Percentiles rank a stretch among this genome's conserved stretches.
phyloP scores from a whole-genome alignment of 2,329 filamentous ascomycete genomes.

The Didymella arachidicola region DNA sequence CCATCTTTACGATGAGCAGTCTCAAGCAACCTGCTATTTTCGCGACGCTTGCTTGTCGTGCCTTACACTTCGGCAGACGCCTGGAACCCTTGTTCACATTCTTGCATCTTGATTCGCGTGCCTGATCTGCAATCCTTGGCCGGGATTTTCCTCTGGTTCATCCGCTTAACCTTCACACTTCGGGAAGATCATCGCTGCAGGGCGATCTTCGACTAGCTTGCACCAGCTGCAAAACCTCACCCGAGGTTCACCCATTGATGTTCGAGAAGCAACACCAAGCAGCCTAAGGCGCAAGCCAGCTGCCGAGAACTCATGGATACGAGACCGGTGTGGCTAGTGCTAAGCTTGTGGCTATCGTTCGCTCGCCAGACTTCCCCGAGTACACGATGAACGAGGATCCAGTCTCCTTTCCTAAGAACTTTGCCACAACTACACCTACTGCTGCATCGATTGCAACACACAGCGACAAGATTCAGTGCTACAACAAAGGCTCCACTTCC shows the following conservation, averaged over 20 bases:
- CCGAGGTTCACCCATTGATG: neutral
- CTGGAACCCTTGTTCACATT: too few relatives aligned
- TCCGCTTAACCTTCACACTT: neutral
- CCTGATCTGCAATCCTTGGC: neutral
- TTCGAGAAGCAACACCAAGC: slow-evolving; percentile 1
- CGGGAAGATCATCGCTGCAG: neutral
- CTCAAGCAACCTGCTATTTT: neutral
- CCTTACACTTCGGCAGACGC: neutral
- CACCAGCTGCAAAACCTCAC: neutral
- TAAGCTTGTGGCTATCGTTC: slow-evolving; percentile 1
- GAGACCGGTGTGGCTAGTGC: slow-evolving; percentile 1
- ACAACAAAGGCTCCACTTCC: neutral
- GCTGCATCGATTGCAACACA: neutral
- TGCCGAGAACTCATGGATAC: neutral
- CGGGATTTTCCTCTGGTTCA: neutral
- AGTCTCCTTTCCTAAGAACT: neutral
- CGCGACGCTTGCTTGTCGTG: too few relatives aligned
- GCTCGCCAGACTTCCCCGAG: slow-evolving; percentile 7
- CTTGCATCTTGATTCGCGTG: too few relatives aligned
- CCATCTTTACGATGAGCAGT: neutral
- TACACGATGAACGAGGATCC: neutral
- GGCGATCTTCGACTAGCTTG: neutral
- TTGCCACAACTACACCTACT: neutral
- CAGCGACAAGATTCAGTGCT: neutral
- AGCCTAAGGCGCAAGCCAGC: too few relatives aligned